Conservation (phyloP, 2,329 filamentous ascomycete species). For the Scedosporium apiospermum region DNA sequence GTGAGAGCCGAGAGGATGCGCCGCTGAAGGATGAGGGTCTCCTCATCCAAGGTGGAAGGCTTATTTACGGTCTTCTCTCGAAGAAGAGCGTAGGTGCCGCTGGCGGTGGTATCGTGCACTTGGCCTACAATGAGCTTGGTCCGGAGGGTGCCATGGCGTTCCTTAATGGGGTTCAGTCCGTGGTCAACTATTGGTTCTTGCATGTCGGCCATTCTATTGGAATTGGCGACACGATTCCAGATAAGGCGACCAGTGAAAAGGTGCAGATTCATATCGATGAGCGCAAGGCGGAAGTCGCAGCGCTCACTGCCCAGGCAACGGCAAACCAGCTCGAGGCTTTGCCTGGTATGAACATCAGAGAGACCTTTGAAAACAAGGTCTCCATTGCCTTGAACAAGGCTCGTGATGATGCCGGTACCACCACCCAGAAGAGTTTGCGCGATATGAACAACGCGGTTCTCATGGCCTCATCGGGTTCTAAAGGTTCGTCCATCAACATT, state of each 20-base stretch:
- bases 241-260: slow-evolving; percentile 71
- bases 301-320: slow-evolving; percentile 68
- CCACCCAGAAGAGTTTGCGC: slow-evolving; percentile 85
- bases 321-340: slow-evolving; percentile 82
- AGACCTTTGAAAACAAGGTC: slow-evolving; percentile 96
- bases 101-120: slow-evolving; percentile 84
- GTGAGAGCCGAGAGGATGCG: slow-evolving; percentile 46
- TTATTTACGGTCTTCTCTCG: slow-evolving; percentile 81
- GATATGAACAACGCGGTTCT: slow-evolving; percentile 93
- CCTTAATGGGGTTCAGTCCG: slow-evolving; percentile 89
- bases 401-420: slow-evolving; percentile 91
- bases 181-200: slow-evolving; percentile 94
- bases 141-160: slow-evolving; percentile 81
- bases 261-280: slow-evolving; percentile 74
- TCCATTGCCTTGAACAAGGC: slow-evolving; percentile 89
- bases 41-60: slow-evolving; percentile 74
- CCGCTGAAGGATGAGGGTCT: slow-evolving; percentile 69
- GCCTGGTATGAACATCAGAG: slow-evolving; percentile 96
- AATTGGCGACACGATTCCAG: slow-evolving; percentile 95
- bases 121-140: slow-evolving; percentile 92
- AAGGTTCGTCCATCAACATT: slow-evolving; percentile 98
- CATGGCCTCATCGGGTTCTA: slow-evolving; percentile 94
- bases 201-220: slow-evolving; percentile 97
- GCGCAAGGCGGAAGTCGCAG: slow-evolving; percentile 72
- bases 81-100: slow-evolving; percentile 94